Base-by-base conservation (phyloP, 2,329 filamentous ascomycete genomes). In the Trichophyton rubrum region DNA sequence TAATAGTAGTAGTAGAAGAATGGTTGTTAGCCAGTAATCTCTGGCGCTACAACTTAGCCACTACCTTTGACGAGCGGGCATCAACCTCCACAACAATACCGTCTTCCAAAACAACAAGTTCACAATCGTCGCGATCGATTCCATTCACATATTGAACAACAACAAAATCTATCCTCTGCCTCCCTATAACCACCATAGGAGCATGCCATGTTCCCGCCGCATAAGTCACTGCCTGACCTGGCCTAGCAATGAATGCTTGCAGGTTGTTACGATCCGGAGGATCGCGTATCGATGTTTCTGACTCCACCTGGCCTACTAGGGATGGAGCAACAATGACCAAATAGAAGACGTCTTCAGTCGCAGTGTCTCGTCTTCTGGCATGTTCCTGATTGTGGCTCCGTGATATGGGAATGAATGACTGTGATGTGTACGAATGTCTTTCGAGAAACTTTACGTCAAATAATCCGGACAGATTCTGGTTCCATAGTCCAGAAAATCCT, bases 141-240 rank as follows among this genome's bases (percentile, higher is more conserved):
- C 88, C 90, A 73, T 95, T 97, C 38, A 85, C 85, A 76, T 88
- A 93, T 76, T 97, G 92, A 66, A 88, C 82, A 1, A 97, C 92
- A 3, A 95, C 82, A 72, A 96, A 97, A 70, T 93, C 89, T 56
- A 96, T 78, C 20, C 85, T 79, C 59, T 78, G 75, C 51, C 75
- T 72, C 0, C 91, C 91, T 56, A 97, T 74, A 15, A 89, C 90
- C 13, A 90, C 88, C 92, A 99, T 97, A 0, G 93, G 93, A 63
- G 92, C 90, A 77, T 99, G 93, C 92, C 86, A 99, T 59, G 90
- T 96, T 3, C 90, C 93, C 1, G 88, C 85, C 1, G 83, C 90
- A 72, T 97, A 99, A 2, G 90, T 96, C 13, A 99, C 89, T 9
- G 90, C 91, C 76, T 96, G 90, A 24, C 81, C 80, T 2, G 84